Base-by-base conservation (phyloP, 2,329 filamentous ascomycete genomes). In the Laburnicola sp. region DNA sequence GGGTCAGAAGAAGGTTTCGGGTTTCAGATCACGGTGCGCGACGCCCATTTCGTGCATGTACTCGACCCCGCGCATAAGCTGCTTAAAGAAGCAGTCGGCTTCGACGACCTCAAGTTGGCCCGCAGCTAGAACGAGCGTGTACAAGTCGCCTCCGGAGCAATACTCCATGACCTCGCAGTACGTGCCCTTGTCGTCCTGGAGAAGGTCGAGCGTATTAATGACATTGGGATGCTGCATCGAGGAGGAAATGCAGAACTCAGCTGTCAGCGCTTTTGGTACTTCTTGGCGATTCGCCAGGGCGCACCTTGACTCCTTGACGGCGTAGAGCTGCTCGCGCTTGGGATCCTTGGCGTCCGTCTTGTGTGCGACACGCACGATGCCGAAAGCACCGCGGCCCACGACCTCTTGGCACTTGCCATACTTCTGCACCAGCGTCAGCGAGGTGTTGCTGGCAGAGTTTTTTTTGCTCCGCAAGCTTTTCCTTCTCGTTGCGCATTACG, bases 111-210 rank as follows among this genome's bases (percentile, higher is more conserved):
- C 92, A 21, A 99, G 85, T 74, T 96, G 96, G 51, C 90, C 90
- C 32, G 91, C 91, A 4, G 94, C 86, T 26, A 97, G 84, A 21
- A 99, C 88, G 4, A 99, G 82, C 0, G 91, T 97, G 74, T 97
- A 97, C 21, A 99, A 80, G 71, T 99, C 94, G 53, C 94, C 94
- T 53, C 94, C 94, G 34, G 93, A 92, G 71, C 94, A 99, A 70
- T 94, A 99, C 75, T 99, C 94, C 94, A 99, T 99, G 44, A 99
- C 94, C 73, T 99, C 94, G 74, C 94, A 99, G 74, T 94, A 97
- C 70, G 96, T 91, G 53, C 94, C 94, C 76, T 97, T 97, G 63
- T 93, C 86, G 68, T 99, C 94, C 74, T 97, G 90, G 35, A 99
- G 82, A 9, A 99, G 82, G 70, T 99, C 94, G 46, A 99, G 83